phyloP scores from a whole-genome alignment of 129 eudicot species.

The Arctium minus region DNA sequence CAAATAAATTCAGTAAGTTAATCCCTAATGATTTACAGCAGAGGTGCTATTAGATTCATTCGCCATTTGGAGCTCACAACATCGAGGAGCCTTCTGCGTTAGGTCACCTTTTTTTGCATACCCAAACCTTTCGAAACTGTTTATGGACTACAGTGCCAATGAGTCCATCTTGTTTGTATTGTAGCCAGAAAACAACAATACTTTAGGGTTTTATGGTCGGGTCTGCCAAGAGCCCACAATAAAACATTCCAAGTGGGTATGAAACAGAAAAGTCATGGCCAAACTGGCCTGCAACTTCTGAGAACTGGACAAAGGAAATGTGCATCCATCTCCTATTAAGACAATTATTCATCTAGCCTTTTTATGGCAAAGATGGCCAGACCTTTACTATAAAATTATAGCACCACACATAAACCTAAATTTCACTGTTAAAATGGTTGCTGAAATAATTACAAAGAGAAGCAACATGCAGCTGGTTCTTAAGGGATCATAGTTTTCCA shows the following conservation, averaged over 20 bases:
- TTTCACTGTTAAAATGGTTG: neutral
- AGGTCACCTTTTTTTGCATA: neutral
- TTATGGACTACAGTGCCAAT: neutral
- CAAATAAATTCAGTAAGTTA: neutral
- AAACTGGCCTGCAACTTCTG: neutral
- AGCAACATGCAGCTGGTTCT: too few relatives aligned
- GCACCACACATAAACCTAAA: neutral
- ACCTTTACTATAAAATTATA: neutral
- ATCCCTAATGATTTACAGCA: neutral
- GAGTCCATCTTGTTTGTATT: neutral
- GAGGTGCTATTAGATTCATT: neutral
- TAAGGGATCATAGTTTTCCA: too few relatives aligned
- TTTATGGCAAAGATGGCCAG: neutral
- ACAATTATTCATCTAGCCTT: neutral
- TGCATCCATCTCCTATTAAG: neutral
- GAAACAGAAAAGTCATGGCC: neutral
- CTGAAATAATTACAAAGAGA: neutral
- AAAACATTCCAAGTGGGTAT: neutral
- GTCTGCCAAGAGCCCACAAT: neutral
- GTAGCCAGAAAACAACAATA: neutral
- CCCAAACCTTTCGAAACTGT: neutral
- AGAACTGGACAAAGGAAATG: neutral
- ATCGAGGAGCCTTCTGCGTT: too few relatives aligned
- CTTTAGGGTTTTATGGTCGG: neutral
- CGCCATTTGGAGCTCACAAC: neutral